phyloP scores from a whole-genome alignment of 1,284 basidiomycete genomes.

The Leccinum subrobustum region DNA sequence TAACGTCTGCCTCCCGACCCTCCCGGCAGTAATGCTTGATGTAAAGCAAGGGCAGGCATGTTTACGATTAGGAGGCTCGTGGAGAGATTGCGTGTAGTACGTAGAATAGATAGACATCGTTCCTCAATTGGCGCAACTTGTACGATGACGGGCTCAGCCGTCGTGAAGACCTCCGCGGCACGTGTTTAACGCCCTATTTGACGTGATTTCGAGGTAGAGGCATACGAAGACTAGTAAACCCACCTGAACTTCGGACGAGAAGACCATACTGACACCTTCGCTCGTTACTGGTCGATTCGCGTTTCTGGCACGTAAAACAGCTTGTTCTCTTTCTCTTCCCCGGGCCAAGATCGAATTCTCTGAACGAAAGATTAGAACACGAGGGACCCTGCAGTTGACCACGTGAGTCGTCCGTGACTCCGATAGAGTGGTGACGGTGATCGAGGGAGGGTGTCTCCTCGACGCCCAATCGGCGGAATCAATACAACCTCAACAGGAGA shows the following conservation, averaged over 20 bases:
- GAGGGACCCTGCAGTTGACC: slow-evolving; percentile 26
- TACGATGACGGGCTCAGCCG: slow-evolving; percentile 2
- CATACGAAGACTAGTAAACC: background rate
- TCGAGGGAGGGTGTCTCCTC: background rate
- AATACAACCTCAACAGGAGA: background rate
- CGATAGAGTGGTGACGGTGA: slow-evolving; percentile 17
- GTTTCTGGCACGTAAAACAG: slow-evolving; percentile 22
- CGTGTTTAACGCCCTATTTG: slow-evolving; percentile 18
- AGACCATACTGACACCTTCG: background rate
- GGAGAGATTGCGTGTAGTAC: slow-evolving; percentile 5
- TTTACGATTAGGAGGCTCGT: background rate
- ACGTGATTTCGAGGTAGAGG: slow-evolving; percentile 17
- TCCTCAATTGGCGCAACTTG: slow-evolving; percentile 8
- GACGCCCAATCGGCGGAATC: background rate
- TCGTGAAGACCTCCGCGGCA: slow-evolving; percentile 13
- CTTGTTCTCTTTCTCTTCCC: background rate
- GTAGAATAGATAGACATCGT: slow-evolving; percentile 20
- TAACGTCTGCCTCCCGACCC: background rate
- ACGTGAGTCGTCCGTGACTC: slow-evolving; percentile 27
- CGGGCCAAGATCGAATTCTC: slow-evolving; percentile 10
- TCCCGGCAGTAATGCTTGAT: background rate
- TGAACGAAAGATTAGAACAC: slow-evolving; percentile 18
- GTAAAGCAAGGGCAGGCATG: slow-evolving; percentile 1
- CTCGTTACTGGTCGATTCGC: background rate
- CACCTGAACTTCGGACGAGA: background rate